Base-by-base conservation (phyloP, 306 rosid genomes). In the Castanea mollissima region DNA sequence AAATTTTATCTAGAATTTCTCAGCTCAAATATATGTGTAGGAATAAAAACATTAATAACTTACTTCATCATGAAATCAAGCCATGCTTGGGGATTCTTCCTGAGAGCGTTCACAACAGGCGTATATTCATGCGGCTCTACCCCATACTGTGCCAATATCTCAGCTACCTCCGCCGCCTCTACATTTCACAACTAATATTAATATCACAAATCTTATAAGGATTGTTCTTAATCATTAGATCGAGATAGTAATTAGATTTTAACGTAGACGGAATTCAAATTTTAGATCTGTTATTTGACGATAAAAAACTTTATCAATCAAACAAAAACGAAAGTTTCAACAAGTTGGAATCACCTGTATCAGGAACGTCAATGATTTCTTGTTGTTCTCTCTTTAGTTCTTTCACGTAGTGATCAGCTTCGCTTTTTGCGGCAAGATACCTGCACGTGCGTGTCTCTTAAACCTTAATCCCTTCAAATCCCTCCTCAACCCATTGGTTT, bases 11-110 rank as follows among this genome's bases (percentile, higher is more conserved):
- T 13, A 8, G 5, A 58, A 58, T 58, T 21, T 18, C 27, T 58
- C 11, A n/a, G 29, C 11, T 58, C 15, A 12, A 12, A 12, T 0
- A 19, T 7, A 1, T 20, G 31, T 58, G 4, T 9, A 8, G 12
- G 16, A 9, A 0, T 29, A 46, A 21, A 11, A 62, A 74, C 65
- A 31, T 10, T 4, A 51, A 2, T 11, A 44, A 78, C 88, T 89
- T 79, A 94, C 98, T 90, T 94, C 98, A 94, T 94, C 98, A 94
- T 94, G 89, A 94, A 94, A 84, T 94, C 97, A 51, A 94, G 85
- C 98, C 97, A 94, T 35, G 98, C 97, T 76, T 91, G 90, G 51
- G 98, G 98, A 1, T 78, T 92, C 77, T 85, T 92, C 74, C 93
- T 83, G 5, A 94, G 91, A 80, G 98, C 89, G 83, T 57, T 92